Evolutionary conservation across 176 grass and related monocot species (phyloP).

Genomic region (Oryza punctata): DNA sequence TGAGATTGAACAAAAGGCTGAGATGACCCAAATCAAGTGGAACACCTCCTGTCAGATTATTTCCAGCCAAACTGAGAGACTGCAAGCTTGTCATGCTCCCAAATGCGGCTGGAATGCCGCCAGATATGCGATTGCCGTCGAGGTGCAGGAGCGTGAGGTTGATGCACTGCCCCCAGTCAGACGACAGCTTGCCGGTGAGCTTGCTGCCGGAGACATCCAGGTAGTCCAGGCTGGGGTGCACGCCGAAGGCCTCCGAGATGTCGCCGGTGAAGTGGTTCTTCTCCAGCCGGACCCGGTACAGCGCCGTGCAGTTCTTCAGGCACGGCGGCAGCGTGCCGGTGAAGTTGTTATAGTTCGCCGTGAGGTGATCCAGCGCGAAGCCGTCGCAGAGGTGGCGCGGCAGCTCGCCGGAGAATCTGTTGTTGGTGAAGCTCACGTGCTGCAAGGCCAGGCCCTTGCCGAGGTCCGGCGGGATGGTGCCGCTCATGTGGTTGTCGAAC

Average conservation of each 20-base stretch:
- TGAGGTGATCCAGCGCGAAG: no score
- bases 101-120: conserved; percentile 51
- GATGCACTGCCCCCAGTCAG: conserved; percentile 64
- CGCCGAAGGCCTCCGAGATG: conserved; percentile 70
- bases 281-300: conserved; percentile 58
- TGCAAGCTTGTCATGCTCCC: conserved; percentile 52
- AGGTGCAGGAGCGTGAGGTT: background rate
- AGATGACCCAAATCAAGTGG: conserved; percentile 59
- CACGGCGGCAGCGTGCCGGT: conserved; percentile 63
- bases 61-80: conserved; percentile 66
- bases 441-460: conserved; percentile 42
- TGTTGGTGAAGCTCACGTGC: conserved; percentile 51
- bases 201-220: conserved; percentile 64
- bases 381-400: conserved; percentile 40
- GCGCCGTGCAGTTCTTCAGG: conserved; percentile 55
- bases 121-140: no score
- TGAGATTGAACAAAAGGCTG: conserved; percentile 52
- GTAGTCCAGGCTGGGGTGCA: conserved; percentile 55
- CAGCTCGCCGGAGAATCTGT: conserved; percentile 72
- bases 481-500: conserved; percentile 61
- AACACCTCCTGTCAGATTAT: conserved; percentile 56
- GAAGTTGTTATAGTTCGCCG: conserved; percentile 63
- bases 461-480: conserved; percentile 57
- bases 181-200: conserved; percentile 61
- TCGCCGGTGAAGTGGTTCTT: conserved; percentile 70